Evolutionary conservation across 1,284 basidiomycete species (phyloP), one percentile per base, ranked within the genome.

Genomic region (Leccinum griseonigrum): DNA sequence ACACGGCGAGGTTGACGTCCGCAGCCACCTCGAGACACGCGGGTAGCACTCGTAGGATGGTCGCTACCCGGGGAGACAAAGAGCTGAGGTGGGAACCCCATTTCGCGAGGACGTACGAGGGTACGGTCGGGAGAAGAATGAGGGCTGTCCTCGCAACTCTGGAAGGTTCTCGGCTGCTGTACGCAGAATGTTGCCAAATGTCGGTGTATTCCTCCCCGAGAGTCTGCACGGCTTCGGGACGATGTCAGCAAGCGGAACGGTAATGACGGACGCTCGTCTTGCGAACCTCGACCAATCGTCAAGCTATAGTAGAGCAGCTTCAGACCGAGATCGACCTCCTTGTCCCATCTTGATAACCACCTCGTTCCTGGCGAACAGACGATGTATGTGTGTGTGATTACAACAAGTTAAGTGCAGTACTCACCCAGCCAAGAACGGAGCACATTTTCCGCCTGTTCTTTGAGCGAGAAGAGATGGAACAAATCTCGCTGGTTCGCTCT

Each of bases 201-300:
- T 92, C 91, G 1, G 93, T 95, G 71, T 97, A 97, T 72, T 97
- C 94, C 75, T 97, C 94, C 14, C 94, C 94, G 0, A 96, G 80
- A 2, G 92, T 94, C 74, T 94, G 93, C 3, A 81, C 83, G 3
- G 88, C 94, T 90, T 68, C 34, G 52, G 22, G 34, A 40, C 14
- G 28, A 18, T 51, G 52, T 61, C 63, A 66, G 60, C 51, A 16
- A 55, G 57, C n/a, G n/a, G 14, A 54, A 56, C 60, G 59, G 40
- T 4, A 58, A 40, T 5, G 28, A 52, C 38, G 54, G 52, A 51
- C 32, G 31, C 26, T 10, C 18, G 8, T 51, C 52, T 36, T 22
- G 66, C 79, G 63, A 68, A 91, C 91, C 89, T 75, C 86, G 81
- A 43, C 91, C 91, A 61, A 88, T 85, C 0, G 92, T 93, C 62